Evolutionary conservation across 495 filamentous ascomycete genomes (phyloP), one percentile per base, ranked within the genome.

Genomic region (Hypoxylon crocopeplum): DNA sequence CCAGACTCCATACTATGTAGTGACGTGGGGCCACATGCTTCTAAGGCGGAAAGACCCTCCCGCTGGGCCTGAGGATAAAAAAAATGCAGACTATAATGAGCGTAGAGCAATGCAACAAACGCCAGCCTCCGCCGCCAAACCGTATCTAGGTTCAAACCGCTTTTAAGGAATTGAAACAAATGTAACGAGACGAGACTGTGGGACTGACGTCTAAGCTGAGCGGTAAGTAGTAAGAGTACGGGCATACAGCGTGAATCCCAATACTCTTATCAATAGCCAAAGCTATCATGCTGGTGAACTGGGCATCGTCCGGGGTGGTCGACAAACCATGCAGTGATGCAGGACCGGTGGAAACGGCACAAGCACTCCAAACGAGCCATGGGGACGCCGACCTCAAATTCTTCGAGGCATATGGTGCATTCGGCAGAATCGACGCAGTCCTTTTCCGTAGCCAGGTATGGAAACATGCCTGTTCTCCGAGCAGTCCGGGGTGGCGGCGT

Each of bases 351-450:
- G 71, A 97, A 98, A 50, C 93, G 88, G 73, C 94, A 98, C 54
- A 96, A 75, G 72, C 95, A 98, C 74, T 96, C 91, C 54, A 98
- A 75, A 48, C 93, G 78, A 5, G 87, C 91, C 83, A 98, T 87
- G 42, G 84, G 75, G 49, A 88, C 85, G 1, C 93, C 94, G 8
- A 86, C 88, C 63, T 90, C 88, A 69, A 96, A 98, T 64, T 98
- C 95, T 71, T 97, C 95, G 61, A 98, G 88, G 64, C 94, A 98
- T 51, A 98, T 97, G 2, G 91, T 88, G 69, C 94, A 98, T 72
- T 98, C 94, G 6, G 81, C 86, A 47, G 87, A 84, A 17, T 86
- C 87, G 6, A 92, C 76, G 64, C 91, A 94, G 70, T 98, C 94
- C 74, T 97, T 97, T 68, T 96, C 93, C 1, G 87, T 94, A 1